Conservation (phyloP, 2,329 filamentous ascomycete species). For the Emergomyces pasteurianus region DNA sequence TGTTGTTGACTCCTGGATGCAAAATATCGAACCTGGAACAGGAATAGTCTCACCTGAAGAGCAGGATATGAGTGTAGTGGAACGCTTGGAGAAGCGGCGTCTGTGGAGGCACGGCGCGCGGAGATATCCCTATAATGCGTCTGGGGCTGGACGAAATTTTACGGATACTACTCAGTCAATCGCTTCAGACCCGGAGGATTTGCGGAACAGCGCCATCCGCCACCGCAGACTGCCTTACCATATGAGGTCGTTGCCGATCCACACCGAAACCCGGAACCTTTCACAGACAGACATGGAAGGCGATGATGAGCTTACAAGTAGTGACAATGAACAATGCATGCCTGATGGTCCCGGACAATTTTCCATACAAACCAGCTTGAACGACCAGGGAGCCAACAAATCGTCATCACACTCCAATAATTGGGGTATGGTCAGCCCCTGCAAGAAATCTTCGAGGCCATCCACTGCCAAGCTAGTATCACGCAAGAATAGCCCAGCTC, state of each 20-base stretch:
- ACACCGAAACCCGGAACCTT: constrained; percentile 30
- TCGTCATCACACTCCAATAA: constrained; percentile 4
- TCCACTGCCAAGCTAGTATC: constrained; percentile 32
- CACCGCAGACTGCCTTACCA: constrained; percentile 28
- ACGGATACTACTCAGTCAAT: constrained; percentile 42
- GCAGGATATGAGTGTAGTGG: constrained; percentile 46
- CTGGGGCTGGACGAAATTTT: constrained; percentile 31
- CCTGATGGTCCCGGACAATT: constrained; percentile 17
- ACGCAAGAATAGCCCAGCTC: constrained; percentile 23
- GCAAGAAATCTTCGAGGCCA: constrained; percentile 27
- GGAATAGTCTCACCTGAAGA: constrained; percentile 47
- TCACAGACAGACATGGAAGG: constrained; percentile 67
- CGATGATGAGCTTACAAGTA: constrained; percentile 70
- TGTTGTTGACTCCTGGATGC: constrained; percentile 86
- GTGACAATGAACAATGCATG: constrained; percentile 58
- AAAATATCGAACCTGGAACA: constrained; percentile 45
- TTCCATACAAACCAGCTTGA: constrained; percentile 11
- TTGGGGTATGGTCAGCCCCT: constrained; percentile 19
- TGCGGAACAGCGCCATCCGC: constrained; percentile 16
- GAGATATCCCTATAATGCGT: constrained; percentile 25
- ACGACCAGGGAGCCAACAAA: constrained; percentile 6
- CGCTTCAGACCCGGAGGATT: constrained; percentile 45
- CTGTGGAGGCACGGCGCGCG: constrained; percentile 39
- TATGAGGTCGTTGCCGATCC: constrained; percentile 15
- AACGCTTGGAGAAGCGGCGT: constrained; percentile 42